These are phyloP conservation scores for Phialemonium atrogriseum DNA, from an alignment of 2,329 filamentous ascomycete species.

Conservation along the genomic window DNA sequence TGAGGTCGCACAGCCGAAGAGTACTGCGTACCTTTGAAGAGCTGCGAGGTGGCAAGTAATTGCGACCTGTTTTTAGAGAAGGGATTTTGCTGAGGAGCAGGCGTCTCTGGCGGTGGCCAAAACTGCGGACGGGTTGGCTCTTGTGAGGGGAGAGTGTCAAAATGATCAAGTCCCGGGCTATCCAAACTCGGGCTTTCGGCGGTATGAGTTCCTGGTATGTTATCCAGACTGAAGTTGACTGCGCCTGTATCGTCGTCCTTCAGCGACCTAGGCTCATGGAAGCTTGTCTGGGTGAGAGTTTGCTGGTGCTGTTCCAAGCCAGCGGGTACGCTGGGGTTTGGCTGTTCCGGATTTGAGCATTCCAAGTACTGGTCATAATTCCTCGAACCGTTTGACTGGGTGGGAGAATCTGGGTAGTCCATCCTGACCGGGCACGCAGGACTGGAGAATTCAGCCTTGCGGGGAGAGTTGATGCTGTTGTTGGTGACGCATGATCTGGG, in stretches of 20 bases:
- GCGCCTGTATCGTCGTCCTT: slow-evolving; percentile 41
- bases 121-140: slow-evolving; percentile 8
- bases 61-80: slow-evolving; percentile 29
- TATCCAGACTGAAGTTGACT: slow-evolving; percentile 34
- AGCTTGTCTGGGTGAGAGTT: slow-evolving; percentile 10
- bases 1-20: slow-evolving; percentile 40
- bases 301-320: too few relatives aligned
- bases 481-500: too few relatives aligned
- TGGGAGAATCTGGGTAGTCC: slow-evolving; percentile 43
- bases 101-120: slow-evolving; percentile 36
- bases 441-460: not conserved
- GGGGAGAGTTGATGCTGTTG: not conserved
- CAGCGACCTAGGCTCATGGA: slow-evolving; percentile 24
- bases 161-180: too few relatives aligned
- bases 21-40: slow-evolving; percentile 47
- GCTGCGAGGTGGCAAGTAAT: slow-evolving; percentile 35
- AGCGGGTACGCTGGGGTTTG: too few relatives aligned
- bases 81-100: slow-evolving; percentile 38
- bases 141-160: too few relatives aligned
- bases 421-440: slow-evolving; percentile 23
- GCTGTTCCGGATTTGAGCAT: too few relatives aligned
- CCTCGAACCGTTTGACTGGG: slow-evolving; percentile 47
- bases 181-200: slow-evolving; percentile 14
- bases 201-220: slow-evolving; percentile 27
- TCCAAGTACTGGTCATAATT: slow-evolving; percentile 44